phyloP scores from a whole-genome alignment of 768 basidiomycete species.

The Mycena polygramma region DNA sequence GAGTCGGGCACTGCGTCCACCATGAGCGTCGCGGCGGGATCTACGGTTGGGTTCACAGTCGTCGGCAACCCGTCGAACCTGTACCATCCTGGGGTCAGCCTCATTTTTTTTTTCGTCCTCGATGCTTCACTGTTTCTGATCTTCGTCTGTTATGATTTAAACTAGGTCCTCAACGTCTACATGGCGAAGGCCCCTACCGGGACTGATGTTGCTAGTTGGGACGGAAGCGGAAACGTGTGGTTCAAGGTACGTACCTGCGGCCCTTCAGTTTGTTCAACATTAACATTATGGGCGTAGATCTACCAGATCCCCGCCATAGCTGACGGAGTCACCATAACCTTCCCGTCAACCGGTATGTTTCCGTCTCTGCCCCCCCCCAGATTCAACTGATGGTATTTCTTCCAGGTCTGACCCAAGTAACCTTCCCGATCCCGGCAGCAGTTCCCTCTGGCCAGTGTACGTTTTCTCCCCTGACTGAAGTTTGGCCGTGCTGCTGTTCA shows the following conservation, averaged over 20 bases:
- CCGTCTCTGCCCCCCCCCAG: background rate
- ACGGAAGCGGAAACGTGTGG: conserved; percentile 32
- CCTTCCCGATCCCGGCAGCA: conserved; percentile 30
- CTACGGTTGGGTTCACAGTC: conserved; percentile 27
- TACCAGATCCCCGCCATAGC: conserved; percentile 49
- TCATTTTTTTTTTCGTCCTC: no score
- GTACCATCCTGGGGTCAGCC: conserved; percentile 27
- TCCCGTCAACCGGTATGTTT: conserved; percentile 36
- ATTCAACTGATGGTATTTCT: background rate
- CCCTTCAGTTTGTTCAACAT: no score
- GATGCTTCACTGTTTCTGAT: background rate
- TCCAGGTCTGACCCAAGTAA: conserved; percentile 15
- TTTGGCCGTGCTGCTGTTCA: no score
- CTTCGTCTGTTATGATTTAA: no score
- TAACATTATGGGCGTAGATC: conserved; percentile 34
- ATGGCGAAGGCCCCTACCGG: background rate
- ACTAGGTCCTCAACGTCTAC: conserved; percentile 26
- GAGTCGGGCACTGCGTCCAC: conserved; percentile 23
- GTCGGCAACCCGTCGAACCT: conserved; percentile 25
- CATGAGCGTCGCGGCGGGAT: conserved; percentile 30
- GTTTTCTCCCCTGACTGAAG: background rate
- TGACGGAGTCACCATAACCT: conserved; percentile 49
- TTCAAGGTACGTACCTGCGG: conserved; percentile 26
- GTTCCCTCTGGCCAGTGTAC: conserved; percentile 35
- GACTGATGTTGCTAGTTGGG: conserved; percentile 30